Conservation (phyloP, 164 flowering plant species). For the Berberis vulgaris region DNA sequence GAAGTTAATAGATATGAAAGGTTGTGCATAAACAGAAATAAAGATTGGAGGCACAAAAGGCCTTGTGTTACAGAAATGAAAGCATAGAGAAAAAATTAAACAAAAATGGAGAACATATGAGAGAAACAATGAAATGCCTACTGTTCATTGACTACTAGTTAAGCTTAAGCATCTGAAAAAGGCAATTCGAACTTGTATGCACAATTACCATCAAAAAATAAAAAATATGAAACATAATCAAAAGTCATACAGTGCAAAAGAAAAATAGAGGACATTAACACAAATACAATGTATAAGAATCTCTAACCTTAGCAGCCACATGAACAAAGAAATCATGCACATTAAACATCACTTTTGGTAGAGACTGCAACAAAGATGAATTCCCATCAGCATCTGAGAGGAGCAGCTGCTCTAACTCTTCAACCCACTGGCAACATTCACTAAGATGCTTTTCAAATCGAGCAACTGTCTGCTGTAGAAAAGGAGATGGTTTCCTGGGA, state of each 20-base stretch:
- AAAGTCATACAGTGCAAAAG: too few relatives aligned
- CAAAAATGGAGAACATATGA: too few relatives aligned
- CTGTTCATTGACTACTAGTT: too few relatives aligned
- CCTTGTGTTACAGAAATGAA: too few relatives aligned
- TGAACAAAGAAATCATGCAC: slow-evolving; percentile 95
- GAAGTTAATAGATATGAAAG: too few relatives aligned
- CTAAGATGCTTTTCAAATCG: slow-evolving; percentile 78
- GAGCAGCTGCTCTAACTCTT: slow-evolving; percentile 89
- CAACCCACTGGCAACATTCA: slow-evolving; percentile 90
- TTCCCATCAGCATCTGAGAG: slow-evolving; percentile 45
- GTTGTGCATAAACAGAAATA: too few relatives aligned
- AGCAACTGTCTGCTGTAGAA: slow-evolving; percentile 63
- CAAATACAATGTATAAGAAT: neutral
- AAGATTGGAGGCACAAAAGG: too few relatives aligned
- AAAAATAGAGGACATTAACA: neutral
- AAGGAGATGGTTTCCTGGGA: slow-evolving; percentile 86
- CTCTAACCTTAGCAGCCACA: slow-evolving; percentile 88
- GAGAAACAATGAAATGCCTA: too few relatives aligned
- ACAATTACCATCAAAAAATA: neutral
- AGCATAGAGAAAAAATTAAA: too few relatives aligned
- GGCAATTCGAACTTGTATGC: too few relatives aligned
- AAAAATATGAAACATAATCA: neutral
- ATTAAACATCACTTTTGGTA: slow-evolving; percentile 88
- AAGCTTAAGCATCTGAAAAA: too few relatives aligned
- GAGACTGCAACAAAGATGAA: slow-evolving; percentile 61